Evolutionary conservation across 2,329 filamentous ascomycete genomes (phyloP), one percentile per base, ranked within the genome.

Genomic region (Fusarium nygamai): DNA sequence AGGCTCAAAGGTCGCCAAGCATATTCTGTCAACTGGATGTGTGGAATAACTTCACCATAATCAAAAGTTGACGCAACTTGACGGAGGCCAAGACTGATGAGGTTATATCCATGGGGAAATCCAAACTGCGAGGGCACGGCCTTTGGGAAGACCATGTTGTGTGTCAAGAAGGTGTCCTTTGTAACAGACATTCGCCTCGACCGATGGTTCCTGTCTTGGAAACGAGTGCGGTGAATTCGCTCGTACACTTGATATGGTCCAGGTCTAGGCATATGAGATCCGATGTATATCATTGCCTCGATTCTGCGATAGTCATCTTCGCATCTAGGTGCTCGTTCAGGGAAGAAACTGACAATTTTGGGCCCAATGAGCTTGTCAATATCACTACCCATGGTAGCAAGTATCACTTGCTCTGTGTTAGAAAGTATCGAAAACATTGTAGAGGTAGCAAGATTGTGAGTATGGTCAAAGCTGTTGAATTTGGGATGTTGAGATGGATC

Each of bases 121-220:
- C 29, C 31, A 17, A 34, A 17, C 33, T 24, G 38, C 8, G 24
- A 19, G 13, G 39, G 20, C 36, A 44, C 41, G 29, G 67, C 38
- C 12, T 33, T 44, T 16, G 67, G 69, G 22, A 72, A 39, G 31
- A 39, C 48, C 62, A 71, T 72, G 22, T 63, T 27, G 11, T 10
- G 54, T 20, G 67, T 72, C 47, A 72, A 29, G 29, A 72, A 63
- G 12, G 44, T 71, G 24, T 72, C 69, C 24, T 31, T 65, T 36
- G 34, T 29, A 20, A 43, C 48, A 27, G 64, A 47, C 56, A 71
- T 71, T 19, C 19, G 50, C 36, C 44, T 69, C 56, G n/a, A 29
- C 31, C 29, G 20, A 20, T 39, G 27, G 20, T 39, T 22, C 6
- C 16, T 36, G 31, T 71, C 68, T 34, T 38, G 36, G 27, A 71